These are phyloP conservation scores for Thyridium curvatum DNA, from an alignment of 2,329 filamentous ascomycete genomes.

Conservation along the genomic window DNA sequence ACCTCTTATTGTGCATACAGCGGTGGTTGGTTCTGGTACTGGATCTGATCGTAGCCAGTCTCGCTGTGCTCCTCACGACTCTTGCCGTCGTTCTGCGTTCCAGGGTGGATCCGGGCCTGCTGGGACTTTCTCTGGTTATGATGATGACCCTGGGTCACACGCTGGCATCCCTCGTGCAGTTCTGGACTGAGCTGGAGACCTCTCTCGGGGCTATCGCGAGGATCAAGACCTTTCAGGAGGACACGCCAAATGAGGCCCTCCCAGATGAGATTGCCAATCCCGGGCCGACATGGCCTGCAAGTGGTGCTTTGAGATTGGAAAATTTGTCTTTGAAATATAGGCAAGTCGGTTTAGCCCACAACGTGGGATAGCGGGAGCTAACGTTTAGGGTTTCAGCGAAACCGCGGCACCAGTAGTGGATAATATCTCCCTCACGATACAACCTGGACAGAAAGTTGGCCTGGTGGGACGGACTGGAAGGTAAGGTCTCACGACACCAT, in stretches of 20 bases:
- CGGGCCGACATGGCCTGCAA: too few relatives aligned
- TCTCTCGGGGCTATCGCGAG: constrained; percentile 18
- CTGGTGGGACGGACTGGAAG: constrained; percentile 17
- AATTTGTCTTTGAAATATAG: too few relatives aligned
- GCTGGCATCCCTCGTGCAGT: constrained; percentile 13
- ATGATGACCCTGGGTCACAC: constrained; percentile 15
- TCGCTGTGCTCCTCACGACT: constrained; percentile 33
- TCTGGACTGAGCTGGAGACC: constrained; percentile 18
- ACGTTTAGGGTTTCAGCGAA: too few relatives aligned
- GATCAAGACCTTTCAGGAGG: constrained; percentile 6
- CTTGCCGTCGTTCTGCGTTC: constrained; percentile 25
- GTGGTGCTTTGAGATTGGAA: too few relatives aligned
- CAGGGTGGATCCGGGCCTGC: constrained; percentile 17
- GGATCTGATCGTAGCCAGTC: constrained; percentile 38
- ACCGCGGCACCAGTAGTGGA: too few relatives aligned
- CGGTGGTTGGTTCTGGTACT: constrained; percentile 46
- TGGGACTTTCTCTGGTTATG: constrained; percentile 24
- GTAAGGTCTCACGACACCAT: background rate
- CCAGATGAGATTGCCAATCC: too few relatives aligned
- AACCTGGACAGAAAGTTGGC: constrained; percentile 3
- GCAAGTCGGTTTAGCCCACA: too few relatives aligned
- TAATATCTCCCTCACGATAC: too few relatives aligned
- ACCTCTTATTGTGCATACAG: constrained; percentile 42
- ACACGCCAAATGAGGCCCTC: constrained; percentile 4
- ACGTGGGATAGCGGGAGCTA: too few relatives aligned